A percentile compares a stretch with the other conserved stretches of the same genome.
These are phyloP conservation scores for Neltuma alba DNA, from an alignment of 306 rosid genomes.

Conservation along the genomic window DNA sequence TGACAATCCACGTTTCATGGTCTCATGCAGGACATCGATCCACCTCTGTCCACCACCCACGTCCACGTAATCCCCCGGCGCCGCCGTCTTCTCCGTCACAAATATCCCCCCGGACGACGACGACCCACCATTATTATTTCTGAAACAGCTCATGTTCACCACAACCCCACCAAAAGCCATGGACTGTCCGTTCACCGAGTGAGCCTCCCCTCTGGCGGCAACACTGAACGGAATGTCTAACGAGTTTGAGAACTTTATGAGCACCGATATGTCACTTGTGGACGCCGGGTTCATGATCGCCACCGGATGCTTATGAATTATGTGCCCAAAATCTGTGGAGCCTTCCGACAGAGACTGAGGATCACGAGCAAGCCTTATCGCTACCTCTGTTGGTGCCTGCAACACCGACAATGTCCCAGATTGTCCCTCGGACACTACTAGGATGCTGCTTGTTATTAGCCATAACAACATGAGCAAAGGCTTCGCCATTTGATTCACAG, in stretches of 20 bases:
- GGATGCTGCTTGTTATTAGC: not conserved
- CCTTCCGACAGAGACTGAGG: slow-evolving; percentile 44
- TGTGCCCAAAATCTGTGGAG: slow-evolving; percentile 74
- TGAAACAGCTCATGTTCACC: slow-evolving; percentile 47
- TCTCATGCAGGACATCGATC: slow-evolving; percentile 50
- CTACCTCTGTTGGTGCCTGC: slow-evolving; percentile 40
- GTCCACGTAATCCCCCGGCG: slow-evolving; percentile 46
- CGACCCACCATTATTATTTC: not conserved
- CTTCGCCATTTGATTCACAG: slow-evolving; percentile 9
- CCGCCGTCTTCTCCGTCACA: not conserved
- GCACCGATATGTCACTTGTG: slow-evolving; percentile 40
- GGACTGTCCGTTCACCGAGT: slow-evolving; percentile 55
- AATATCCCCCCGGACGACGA: not conserved
- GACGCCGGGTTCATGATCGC: slow-evolving; percentile 59
- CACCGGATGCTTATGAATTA: slow-evolving; percentile 40
- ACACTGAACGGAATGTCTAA: slow-evolving; percentile 44
- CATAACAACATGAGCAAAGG: not conserved
- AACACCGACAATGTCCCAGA: not conserved
- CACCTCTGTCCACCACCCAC: slow-evolving; percentile 68
- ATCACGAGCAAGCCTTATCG: slow-evolving; percentile 48
- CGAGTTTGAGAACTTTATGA: slow-evolving; percentile 51
- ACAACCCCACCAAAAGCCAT: slow-evolving; percentile 53
- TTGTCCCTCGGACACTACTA: not conserved
- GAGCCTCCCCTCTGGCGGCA: slow-evolving; percentile 53
- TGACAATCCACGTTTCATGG: slow-evolving; percentile 41